These are phyloP conservation scores for Artemisia annua DNA, from an alignment of 129 eudicot species.

Conservation along the genomic window DNA sequence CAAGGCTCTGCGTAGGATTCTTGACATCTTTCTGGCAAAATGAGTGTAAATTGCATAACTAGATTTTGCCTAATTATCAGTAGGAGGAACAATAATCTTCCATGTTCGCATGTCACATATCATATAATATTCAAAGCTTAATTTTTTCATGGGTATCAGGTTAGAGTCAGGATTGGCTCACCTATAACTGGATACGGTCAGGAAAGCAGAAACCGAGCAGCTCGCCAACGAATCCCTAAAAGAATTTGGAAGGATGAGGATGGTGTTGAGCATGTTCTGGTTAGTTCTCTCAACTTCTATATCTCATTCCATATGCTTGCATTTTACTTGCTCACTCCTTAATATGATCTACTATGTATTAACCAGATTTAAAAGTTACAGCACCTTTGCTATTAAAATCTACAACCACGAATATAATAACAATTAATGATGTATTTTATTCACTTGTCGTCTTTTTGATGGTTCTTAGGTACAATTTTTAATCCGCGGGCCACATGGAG, in stretches of 20 bases:
- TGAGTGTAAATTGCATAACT: too few relatives aligned
- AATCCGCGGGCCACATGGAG: slow-evolving; percentile 92
- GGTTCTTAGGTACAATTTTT: slow-evolving; percentile 65
- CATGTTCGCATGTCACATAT: too few relatives aligned
- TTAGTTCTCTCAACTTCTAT: slow-evolving; percentile 21
- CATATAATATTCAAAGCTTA: neutral
- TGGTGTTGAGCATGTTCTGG: slow-evolving; percentile 88
- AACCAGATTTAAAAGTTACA: too few relatives aligned
- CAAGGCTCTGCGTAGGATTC: too few relatives aligned
- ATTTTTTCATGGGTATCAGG: slow-evolving; percentile 35
- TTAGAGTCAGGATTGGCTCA: slow-evolving; percentile 77
- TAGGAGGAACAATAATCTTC: too few relatives aligned
- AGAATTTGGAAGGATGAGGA: slow-evolving; percentile 86
- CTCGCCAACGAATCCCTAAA: slow-evolving; percentile 76
- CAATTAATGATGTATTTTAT: neutral
- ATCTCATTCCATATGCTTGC: too few relatives aligned
- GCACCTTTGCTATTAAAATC: too few relatives aligned
- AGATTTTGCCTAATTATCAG: too few relatives aligned
- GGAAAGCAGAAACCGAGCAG: slow-evolving; percentile 87
- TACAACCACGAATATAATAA: neutral
- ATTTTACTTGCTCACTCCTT: too few relatives aligned
- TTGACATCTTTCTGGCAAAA: too few relatives aligned
- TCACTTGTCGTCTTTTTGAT: neutral
- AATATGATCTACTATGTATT: too few relatives aligned
- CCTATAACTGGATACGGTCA: slow-evolving; percentile 95